Conservation (phyloP, 495 filamentous ascomycete genomes). For the Saxophila tyrrhenica region DNA sequence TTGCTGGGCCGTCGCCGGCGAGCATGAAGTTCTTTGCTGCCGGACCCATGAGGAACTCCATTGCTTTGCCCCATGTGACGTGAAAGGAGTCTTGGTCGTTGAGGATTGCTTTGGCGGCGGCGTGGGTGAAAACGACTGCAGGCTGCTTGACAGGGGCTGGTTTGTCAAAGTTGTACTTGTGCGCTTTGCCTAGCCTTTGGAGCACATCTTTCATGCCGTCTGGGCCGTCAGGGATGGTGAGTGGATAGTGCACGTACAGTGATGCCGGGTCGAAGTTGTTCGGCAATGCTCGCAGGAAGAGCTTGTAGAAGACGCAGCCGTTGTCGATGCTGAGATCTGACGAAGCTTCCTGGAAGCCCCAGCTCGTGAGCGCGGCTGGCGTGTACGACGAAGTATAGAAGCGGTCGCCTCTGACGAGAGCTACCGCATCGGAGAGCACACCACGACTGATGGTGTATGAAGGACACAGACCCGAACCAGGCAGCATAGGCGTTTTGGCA, state of each 20-base stretch:
- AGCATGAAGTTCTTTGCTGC: constrained; percentile 43
- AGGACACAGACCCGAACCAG: constrained; percentile 71
- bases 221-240: constrained; percentile 38
- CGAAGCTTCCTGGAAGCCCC: constrained; percentile 50
- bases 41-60: constrained; percentile 38
- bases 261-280: constrained; percentile 45
- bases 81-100: constrained; percentile 41
- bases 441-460: constrained; percentile 75
- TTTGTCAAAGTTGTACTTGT: constrained; percentile 42
- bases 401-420: constrained; percentile 74
- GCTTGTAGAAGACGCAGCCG: constrained; percentile 50
- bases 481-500: constrained; percentile 58
- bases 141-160: constrained; percentile 31
- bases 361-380: constrained; percentile 67
- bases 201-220: constrained; percentile 43
- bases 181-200: constrained; percentile 30
- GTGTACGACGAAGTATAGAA: constrained; percentile 70
- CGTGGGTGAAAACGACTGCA: constrained; percentile 38
- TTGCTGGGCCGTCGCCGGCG: constrained; percentile 39
- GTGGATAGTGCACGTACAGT: constrained; percentile 48
- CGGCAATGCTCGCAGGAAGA: constrained; percentile 50
- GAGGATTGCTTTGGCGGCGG: constrained; percentile 38
- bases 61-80: constrained; percentile 45
- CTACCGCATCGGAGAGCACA: constrained; percentile 75
- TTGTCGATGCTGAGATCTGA: constrained; percentile 40